These are phyloP conservation scores for Coleophoma cylindrospora DNA, from an alignment of 2,329 filamentous ascomycete species.

Conservation along the genomic window DNA sequence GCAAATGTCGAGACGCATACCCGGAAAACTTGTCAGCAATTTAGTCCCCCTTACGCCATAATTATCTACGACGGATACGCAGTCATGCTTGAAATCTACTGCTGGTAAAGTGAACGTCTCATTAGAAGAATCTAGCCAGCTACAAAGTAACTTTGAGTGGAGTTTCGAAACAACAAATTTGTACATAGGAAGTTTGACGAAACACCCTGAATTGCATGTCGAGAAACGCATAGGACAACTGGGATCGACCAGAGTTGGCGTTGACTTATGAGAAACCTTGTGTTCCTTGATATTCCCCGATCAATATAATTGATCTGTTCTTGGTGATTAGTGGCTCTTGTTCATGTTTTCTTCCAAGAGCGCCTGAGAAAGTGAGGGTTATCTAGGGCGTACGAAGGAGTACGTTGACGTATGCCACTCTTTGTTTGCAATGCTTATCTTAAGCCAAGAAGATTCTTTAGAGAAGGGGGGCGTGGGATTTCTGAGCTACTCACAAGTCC, in stretches of 20 bases:
- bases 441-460: too few species aligned
- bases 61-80: slow-evolving; percentile 8
- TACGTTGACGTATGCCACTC: not conserved
- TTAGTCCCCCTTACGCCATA: slow-evolving; percentile 7
- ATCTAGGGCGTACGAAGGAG: too few species aligned
- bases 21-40: not conserved
- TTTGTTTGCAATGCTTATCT: not conserved
- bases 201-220: not conserved
- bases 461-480: too few species aligned
- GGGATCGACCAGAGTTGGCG: too few species aligned
- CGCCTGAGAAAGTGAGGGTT: too few species aligned
- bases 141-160: not conserved
- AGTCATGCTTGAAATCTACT: slow-evolving; percentile 8
- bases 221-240: not conserved
- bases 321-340: too few species aligned
- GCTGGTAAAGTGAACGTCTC: not conserved
- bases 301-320: too few species aligned
- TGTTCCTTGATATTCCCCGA: too few species aligned
- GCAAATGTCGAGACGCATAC: not conserved
- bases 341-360: too few species aligned
- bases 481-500: too few species aligned
- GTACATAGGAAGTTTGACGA: not conserved
- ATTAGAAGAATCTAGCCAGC: not conserved
- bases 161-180: not conserved
- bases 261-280: too few species aligned